Percentiles rank a stretch among this genome's conserved stretches.
These are phyloP conservation scores for Solanum hybrid DNA, from an alignment of 305 asterid species.

Conservation along the genomic window DNA sequence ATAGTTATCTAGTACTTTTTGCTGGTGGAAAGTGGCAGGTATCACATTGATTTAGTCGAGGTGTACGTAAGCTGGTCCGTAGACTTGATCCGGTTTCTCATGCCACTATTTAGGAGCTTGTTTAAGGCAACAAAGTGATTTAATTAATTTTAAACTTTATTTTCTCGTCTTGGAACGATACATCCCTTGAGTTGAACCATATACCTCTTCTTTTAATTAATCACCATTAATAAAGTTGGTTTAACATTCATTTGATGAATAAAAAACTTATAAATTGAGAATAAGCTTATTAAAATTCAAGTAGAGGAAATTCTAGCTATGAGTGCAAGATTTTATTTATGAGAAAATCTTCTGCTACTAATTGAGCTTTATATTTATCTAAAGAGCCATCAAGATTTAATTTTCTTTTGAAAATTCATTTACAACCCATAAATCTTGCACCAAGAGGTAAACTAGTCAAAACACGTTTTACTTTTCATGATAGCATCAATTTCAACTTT, in stretches of 20 bases:
- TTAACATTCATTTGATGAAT: not conserved
- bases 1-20: not conserved
- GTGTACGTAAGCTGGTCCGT: not conserved
- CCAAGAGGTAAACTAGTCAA: not conserved
- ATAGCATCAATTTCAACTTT: not conserved
- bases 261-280: not conserved
- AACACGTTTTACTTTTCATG: not conserved
- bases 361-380: not conserved
- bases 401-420: not conserved
- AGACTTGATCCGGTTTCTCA: not conserved
- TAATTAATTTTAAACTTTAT: not conserved
- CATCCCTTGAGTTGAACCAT: not conserved
- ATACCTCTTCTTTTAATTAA: not conserved
- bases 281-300: not conserved
- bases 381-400: not conserved
- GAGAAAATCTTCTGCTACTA: not conserved
- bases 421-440: not conserved
- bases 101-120: not conserved
- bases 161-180: not conserved
- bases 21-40: not conserved
- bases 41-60: not conserved
- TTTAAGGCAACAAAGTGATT: not conserved
- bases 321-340: not conserved
- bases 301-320: not conserved
- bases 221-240: not conserved